Conservation (phyloP, 805 yeast genomes). For the Barnettozyma sp. region DNA sequence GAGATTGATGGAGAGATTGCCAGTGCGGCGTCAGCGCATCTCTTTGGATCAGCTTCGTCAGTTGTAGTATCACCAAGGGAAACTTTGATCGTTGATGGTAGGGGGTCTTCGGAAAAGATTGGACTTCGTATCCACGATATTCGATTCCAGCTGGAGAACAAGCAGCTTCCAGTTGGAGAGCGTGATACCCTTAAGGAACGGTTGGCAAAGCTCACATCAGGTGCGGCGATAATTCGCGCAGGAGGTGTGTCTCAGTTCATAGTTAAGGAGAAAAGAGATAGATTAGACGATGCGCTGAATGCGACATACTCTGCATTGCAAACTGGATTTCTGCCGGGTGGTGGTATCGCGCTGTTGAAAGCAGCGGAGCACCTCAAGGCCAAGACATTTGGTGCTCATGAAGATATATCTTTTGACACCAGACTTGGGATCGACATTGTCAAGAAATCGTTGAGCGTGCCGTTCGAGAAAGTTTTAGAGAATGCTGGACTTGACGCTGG, state of each 20-base stretch:
- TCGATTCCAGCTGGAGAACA: conserved; percentile 68
- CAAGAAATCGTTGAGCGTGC: conserved; percentile 86
- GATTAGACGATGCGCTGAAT: conserved; percentile 96
- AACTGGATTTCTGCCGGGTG: conserved; percentile 98
- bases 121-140: conserved; percentile 90
- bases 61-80: conserved; percentile 93
- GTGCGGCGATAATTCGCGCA: conserved; percentile 96
- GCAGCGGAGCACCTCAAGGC: conserved; percentile 72
- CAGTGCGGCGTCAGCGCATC: conserved; percentile 84
- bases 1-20: conserved; percentile 95
- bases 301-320: conserved; percentile 99
- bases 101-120: conserved; percentile 76
- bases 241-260: conserved; percentile 97
- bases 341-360: conserved; percentile 96
- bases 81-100: conserved; percentile 89
- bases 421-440: conserved; percentile 93
- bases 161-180: conserved; percentile 78
- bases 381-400: conserved; percentile 60
- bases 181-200: conserved; percentile 96
- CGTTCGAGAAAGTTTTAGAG: conserved; percentile 91
- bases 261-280: conserved; percentile 99
- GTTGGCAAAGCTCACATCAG: conserved; percentile 93
- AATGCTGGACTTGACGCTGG: conserved; percentile 98
- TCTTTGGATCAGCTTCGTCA: conserved; percentile 87
- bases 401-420: conserved; percentile 82